Evolutionary conservation across 1,284 basidiomycete species (phyloP), one percentile per base, ranked within the genome.

Genomic region (Malassezia sp.): DNA sequence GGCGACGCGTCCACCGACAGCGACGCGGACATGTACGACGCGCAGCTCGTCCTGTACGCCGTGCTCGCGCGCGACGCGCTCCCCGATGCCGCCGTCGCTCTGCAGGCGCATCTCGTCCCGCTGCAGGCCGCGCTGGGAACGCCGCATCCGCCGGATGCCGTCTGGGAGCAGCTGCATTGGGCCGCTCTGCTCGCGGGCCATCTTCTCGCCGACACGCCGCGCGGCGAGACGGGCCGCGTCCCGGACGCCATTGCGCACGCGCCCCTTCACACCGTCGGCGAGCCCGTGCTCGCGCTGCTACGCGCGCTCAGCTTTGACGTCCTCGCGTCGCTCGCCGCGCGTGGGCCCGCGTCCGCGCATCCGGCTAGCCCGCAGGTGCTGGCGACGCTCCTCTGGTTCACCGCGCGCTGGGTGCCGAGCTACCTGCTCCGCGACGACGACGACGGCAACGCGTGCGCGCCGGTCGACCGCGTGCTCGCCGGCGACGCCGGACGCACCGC

Each of bases 81-180:
- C 50, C 45, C 26, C 49, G 39, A 57, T 40, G 34, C 38, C 52
- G 12, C 49, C 37, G 9, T 36, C 49, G 2, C 42, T 52, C 28
- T 46, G 27, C 14, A 33, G 47, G n/a, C 51, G 45, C 44, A 52
- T 47, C 53, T 61, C 10, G 36, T 38, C 6, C 46, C 52, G 15
- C 50, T 56, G 23, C 53, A 54, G 7, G 48, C 56, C 22, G 28
- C 39, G 2, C 45, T 49, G 7, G 47, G 44, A 17, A 30, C 36
- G 17, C 30, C 49, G 15, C 31, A 32, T 4, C 45, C 55, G 35
- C 24, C 57, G 27, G 60, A 56, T 3, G 56, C 54, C 40, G 33
- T 38, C 3, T 67, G 65, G 65, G 65, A 67, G 38, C 59, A 63
- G 40, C 42, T 58, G 8, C 63, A 67, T 38, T 66, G 63, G 65